Evolutionary conservation across 495 filamentous ascomycete genomes (phyloP).

Genomic region (Aspergillus cristatus): DNA sequence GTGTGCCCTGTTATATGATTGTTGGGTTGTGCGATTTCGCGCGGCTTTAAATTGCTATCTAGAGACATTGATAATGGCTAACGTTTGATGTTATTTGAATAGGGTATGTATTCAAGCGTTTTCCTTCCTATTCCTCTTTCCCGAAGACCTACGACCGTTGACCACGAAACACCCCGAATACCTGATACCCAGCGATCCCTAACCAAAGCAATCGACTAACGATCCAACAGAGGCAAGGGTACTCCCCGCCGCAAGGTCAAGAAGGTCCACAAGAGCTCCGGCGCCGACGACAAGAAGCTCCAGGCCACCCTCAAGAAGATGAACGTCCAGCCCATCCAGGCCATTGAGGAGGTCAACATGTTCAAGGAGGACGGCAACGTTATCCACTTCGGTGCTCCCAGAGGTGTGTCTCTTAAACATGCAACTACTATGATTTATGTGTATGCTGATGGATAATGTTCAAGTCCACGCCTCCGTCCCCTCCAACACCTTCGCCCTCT

Average conservation of each 20-base stretch:
- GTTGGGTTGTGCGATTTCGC: slow-evolving; percentile 1
- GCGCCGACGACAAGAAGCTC: slow-evolving; percentile 98
- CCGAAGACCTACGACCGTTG: background rate
- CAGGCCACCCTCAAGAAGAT: slow-evolving; percentile 91
- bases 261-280: slow-evolving; percentile 85
- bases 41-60: background rate
- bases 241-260: slow-evolving; percentile 96
- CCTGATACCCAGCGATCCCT: too few species aligned
- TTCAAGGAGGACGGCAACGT: slow-evolving; percentile 99
- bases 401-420: slow-evolving; percentile 55
- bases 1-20: slow-evolving; percentile 15
- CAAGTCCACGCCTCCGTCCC: slow-evolving; percentile 92
- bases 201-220: slow-evolving; percentile 4
- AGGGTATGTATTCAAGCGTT: slow-evolving; percentile 15
- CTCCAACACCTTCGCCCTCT: slow-evolving; percentile 98
- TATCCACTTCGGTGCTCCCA: slow-evolving; percentile 95
- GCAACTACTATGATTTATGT: too few species aligned
- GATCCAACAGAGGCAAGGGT: slow-evolving; percentile 74
- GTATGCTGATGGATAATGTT: slow-evolving; percentile 1
- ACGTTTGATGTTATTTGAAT: slow-evolving; percentile 1
- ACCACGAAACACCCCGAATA: background rate
- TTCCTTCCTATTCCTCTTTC: background rate
- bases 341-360: slow-evolving; percentile 99
- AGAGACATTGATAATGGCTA: slow-evolving; percentile 5
- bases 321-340: slow-evolving; percentile 94